These are phyloP conservation scores for Clohesyomyces aquaticus DNA, from an alignment of 495 filamentous ascomycete species.

Conservation along the genomic window DNA sequence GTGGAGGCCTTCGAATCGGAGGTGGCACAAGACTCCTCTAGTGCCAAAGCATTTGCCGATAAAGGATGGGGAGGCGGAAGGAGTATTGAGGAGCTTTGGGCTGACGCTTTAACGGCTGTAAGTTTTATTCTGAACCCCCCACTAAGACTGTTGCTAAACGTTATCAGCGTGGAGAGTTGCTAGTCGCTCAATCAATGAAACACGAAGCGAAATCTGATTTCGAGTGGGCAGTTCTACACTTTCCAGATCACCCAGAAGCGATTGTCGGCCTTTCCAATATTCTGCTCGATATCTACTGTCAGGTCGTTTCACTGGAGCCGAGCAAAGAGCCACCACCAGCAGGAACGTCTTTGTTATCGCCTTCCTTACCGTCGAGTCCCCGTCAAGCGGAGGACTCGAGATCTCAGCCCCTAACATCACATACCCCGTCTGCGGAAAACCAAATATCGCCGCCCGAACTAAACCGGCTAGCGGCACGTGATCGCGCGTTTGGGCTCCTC, in stretches of 20 bases:
- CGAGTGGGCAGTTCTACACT: constrained; percentile 76
- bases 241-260: constrained; percentile 74
- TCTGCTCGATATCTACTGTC: constrained; percentile 81
- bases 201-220: constrained; percentile 72
- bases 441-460: constrained; percentile 61
- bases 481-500: constrained; percentile 83
- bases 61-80: constrained; percentile 74
- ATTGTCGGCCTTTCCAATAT: constrained; percentile 82
- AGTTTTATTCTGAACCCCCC: constrained; percentile 35
- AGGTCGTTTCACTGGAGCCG: constrained; percentile 57
- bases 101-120: constrained; percentile 76
- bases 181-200: constrained; percentile 61
- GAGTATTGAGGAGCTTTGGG: constrained; percentile 77
- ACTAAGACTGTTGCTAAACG: constrained; percentile 43
- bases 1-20: constrained; percentile 60
- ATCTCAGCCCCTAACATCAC: constrained; percentile 15
- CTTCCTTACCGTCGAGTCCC: constrained; percentile 9
- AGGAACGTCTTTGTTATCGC: background rate
- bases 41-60: constrained; percentile 55
- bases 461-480: constrained; percentile 79
- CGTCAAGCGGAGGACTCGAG: constrained; percentile 10
- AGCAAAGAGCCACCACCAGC: constrained; percentile 25
- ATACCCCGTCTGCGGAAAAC: constrained; percentile 41
- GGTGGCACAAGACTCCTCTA: constrained; percentile 55
- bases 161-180: constrained; percentile 67